Evolutionary conservation across 495 filamentous ascomycete species (phyloP), one percentile per base, ranked within the genome.

Genomic region (Penicillium fimorum): DNA sequence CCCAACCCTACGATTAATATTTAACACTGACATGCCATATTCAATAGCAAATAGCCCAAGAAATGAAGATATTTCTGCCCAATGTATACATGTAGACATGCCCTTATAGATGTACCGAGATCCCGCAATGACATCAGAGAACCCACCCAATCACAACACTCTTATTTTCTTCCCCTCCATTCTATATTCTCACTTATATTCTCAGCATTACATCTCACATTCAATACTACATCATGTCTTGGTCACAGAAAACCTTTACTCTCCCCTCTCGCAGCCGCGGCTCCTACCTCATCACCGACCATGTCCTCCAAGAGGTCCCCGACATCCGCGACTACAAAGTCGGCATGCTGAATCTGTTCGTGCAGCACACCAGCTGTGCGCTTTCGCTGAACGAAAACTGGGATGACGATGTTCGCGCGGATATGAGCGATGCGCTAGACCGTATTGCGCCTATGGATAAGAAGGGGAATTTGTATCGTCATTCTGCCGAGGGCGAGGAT

Each of bases 351-450:
- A 85, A 96, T 64, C 79, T 96, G 44, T 96, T 96, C 72, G 76
- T 96, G 43, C 90, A 96, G 74, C 92, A 96, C 75, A 96, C 92
- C 24, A 88, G 83, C 68, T 92, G 89, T 73, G 92, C 87, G 40
- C 77, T 96, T 50, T 87, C 82, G 52, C 71, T 96, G 59, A 96
- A 98, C 71, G 94, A 98, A 83, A 97, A 97, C 74, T 98, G 88
- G 85, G 91, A 95, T 62, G 73, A 77, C 17, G 89, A 90, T 70
- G 88, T 92, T 12, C 74, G 90, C 30, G 81, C 77, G 2, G 92
- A 96, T 65, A 97, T 98, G 95, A 89, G 83, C 61, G 93, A 97
- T 77, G 88, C 92, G 53, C 76, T 98, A 56, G 95, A 98, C 69
- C 75, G 90, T 25, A 88, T 98, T 56, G 94, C 86, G 47, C 89